Percentiles rank a stretch among this genome's conserved stretches.
phyloP scores from a whole-genome alignment of 1,284 basidiomycete species.

The Schizophyllum commune region DNA sequence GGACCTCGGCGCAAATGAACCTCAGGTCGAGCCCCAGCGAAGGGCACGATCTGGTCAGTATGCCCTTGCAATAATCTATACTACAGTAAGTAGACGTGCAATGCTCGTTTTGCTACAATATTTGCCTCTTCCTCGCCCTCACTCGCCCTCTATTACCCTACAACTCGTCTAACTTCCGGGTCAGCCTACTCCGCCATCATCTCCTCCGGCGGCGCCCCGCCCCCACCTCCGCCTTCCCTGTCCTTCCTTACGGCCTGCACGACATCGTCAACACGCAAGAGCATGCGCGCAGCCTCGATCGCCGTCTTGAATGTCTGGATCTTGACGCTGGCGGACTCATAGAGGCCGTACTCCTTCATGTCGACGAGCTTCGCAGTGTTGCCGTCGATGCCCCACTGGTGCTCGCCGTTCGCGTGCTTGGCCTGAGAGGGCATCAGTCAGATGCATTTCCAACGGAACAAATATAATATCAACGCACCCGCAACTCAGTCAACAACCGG shows the following conservation, averaged over 20 bases:
- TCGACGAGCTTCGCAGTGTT: conserved; percentile 93
- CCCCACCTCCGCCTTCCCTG: conserved; percentile 39
- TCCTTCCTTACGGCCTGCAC: conserved; percentile 79
- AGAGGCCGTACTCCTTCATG: conserved; percentile 92
- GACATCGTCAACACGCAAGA: conserved; percentile 93
- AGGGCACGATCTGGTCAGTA: conserved; percentile 1
- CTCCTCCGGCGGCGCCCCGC: conserved; percentile 48
- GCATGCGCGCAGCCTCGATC: conserved; percentile 88
- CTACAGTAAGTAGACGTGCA: neutral
- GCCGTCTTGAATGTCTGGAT: conserved; percentile 98
- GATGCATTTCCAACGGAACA: conserved; percentile 3
- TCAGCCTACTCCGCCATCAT: conserved; percentile 19
- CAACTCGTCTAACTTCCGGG: no score
- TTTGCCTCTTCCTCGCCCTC: conserved; percentile 7
- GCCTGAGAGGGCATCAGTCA: conserved; percentile 43
- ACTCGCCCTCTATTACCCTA: conserved; percentile 2
- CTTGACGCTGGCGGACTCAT: conserved; percentile 96
- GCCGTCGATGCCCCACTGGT: conserved; percentile 91
- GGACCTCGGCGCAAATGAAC: no score
- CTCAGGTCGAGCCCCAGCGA: no score
- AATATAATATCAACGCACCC: conserved; percentile 34
- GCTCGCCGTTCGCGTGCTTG: conserved; percentile 88
- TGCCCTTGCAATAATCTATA: neutral
- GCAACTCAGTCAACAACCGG: conserved; percentile 83
- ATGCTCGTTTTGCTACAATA: conserved; percentile 1